Evolutionary conservation across 306 rosid species (phyloP).

Genomic region (Crotalaria pallida): DNA sequence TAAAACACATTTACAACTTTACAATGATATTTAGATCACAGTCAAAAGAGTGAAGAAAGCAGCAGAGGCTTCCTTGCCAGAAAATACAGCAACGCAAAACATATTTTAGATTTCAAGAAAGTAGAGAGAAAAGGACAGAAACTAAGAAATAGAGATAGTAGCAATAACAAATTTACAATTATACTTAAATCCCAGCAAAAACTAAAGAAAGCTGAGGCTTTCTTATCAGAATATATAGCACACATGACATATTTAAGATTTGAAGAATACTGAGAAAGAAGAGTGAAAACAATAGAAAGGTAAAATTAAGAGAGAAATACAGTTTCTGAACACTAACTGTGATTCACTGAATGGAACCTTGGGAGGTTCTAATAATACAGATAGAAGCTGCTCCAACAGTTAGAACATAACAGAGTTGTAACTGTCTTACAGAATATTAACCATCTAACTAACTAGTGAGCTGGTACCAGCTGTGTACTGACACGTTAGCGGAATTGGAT

Average conservation of each 20-base stretch:
- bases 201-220: constrained; percentile 12
- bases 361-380: too few relatives aligned
- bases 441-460: neutral
- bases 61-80: constrained; percentile 19
- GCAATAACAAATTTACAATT: neutral
- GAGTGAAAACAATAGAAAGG: neutral
- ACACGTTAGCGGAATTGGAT: too few relatives aligned
- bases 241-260: neutral
- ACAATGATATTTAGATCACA: constrained; percentile 6
- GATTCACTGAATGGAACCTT: neutral
- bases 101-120: neutral
- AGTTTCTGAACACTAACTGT: too few relatives aligned
- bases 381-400: neutral
- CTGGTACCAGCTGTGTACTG: neutral
- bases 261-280: neutral
- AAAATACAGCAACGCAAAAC: neutral
- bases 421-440: too few relatives aligned
- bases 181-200: neutral
- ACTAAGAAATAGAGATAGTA: too few relatives aligned
- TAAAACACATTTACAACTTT: neutral
- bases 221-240: constrained; percentile 1
- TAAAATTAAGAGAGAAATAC: neutral
- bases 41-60: neutral
- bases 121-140: neutral
- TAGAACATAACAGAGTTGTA: neutral